Evolutionary conservation across 306 rosid species (phyloP), one percentile per base, ranked within the genome.

Genomic region (Fagus crenata): DNA sequence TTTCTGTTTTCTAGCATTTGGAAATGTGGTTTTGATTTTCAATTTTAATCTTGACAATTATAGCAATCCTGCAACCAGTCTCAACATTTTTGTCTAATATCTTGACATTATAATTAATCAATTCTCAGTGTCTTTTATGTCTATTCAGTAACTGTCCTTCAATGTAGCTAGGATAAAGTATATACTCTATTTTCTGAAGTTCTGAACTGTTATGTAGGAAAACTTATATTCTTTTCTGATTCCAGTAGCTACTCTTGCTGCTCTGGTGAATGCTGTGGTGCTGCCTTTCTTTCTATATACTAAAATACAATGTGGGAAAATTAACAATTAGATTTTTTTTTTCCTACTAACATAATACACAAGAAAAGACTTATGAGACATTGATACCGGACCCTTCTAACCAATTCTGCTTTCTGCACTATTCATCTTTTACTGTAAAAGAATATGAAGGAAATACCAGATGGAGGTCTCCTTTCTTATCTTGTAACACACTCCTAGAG

Each of bases 391-490:
- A 43, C 56, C 42, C 55, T 51, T n/a, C 56, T 71, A 14, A 58
- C 41, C 54, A 35, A 59, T 67, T 64, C 67, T 70, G 55, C 40
- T 79, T 54, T 54, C 11, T 33, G 32, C 22, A 22, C 49, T 49
- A 5, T 28, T 61, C 75, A 17, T 37, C 13, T 56, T 32, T 35
- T 39, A 22, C 17, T 32, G 11, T 6, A 60, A 39, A 9, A 9
- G 40, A 12, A 56, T 28, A 32, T 22, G 9, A 2, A 39, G 67
- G 32, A 60, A 32, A 6, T 11, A 11, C 39, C 3, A 31, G 67
- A 32, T 60, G 15, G 39, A 32, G 15, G 17, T 28, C n/a, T 60
- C 8, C 6, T 18, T 18, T 55, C 63, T 14, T 60, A 31, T 32
- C 40, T 32, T 31, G 6, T 32, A 60, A 32, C 17, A 31, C 40